Evolutionary conservation across 2,329 filamentous ascomycete species (phyloP).

Genomic region (Trichophaea hybrida): DNA sequence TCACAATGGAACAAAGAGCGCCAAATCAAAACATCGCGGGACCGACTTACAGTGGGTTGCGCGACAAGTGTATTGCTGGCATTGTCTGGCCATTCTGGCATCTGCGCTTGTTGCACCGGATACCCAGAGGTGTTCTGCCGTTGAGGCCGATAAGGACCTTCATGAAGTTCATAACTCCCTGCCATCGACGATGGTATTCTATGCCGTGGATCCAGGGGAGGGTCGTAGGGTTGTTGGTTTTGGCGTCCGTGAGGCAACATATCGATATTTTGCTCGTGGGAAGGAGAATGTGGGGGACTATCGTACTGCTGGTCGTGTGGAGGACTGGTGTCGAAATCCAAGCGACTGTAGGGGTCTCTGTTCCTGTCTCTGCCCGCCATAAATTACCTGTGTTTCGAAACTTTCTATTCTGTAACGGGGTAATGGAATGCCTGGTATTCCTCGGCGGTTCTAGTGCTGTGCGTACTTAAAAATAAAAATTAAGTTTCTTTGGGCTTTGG

Average conservation of each 20-base stretch:
- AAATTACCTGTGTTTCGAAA: neutral
- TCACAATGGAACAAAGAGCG: neutral
- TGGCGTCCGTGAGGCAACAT: conserved; percentile 21
- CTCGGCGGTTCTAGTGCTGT: no score
- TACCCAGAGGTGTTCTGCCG: conserved; percentile 21
- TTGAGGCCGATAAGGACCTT: conserved; percentile 28
- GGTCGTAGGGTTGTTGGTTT: conserved; percentile 34
- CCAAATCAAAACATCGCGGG: neutral
- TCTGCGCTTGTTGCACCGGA: conserved; percentile 9
- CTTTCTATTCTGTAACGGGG: no score
- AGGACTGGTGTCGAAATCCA: conserved; percentile 24
- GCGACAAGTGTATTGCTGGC: conserved; percentile 60
- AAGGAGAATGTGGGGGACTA: conserved; percentile 50
- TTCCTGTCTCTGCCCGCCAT: conserved; percentile 10
- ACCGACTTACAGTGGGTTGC: conserved; percentile 61
- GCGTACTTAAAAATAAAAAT: no score
- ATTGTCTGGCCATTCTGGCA: conserved; percentile 26
- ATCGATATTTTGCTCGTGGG: conserved; percentile 35
- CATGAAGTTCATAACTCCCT: conserved; percentile 52
- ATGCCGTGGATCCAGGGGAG: conserved; percentile 24
- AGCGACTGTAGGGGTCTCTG: conserved; percentile 26
- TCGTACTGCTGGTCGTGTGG: conserved; percentile 12
- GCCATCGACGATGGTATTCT: conserved; percentile 32
- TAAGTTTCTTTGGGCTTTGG: no score
- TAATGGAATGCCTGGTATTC: no score